These are phyloP conservation scores for Scedosporium apiospermum DNA, from an alignment of 2,329 filamentous ascomycete species.

Conservation along the genomic window DNA sequence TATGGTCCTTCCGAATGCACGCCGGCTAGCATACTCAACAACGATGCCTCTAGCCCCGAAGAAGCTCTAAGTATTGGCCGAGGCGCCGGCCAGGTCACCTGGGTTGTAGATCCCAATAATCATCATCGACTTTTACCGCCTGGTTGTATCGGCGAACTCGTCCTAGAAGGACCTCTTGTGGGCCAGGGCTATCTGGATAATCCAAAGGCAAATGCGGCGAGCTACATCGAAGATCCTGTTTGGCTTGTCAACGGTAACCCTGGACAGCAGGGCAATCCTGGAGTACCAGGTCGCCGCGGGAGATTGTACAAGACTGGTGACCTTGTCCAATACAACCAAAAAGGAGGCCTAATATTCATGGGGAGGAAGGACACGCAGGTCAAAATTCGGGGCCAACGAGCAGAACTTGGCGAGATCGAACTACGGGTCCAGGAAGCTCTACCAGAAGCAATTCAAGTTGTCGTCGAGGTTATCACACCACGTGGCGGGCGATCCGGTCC, in stretches of 20 bases:
- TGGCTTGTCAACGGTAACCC: too few relatives aligned
- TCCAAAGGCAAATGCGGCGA: too few relatives aligned
- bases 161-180: constrained; percentile 48
- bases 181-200: constrained; percentile 48
- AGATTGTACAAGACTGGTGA: constrained; percentile 52
- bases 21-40: constrained; percentile 39
- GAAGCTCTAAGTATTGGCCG: constrained; percentile 34
- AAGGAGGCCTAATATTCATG: constrained; percentile 46
- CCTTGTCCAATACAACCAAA: constrained; percentile 41
- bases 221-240: too few relatives aligned
- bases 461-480: constrained; percentile 38
- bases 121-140: constrained; percentile 35
- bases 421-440: constrained; percentile 35
- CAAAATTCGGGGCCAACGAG: constrained; percentile 55
- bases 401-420: constrained; percentile 50
- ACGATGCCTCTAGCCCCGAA: constrained; percentile 13
- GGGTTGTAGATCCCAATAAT: constrained; percentile 40
- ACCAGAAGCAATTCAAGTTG: constrained; percentile 28
- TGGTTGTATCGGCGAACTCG: constrained; percentile 39
- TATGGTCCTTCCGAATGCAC: constrained; percentile 35
- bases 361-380: constrained; percentile 58
- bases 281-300: constrained; percentile 24
- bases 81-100: constrained; percentile 35
- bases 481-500: constrained; percentile 28
- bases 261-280: constrained; percentile 25